Conservation (phyloP, 2,329 filamentous ascomycete genomes). For the Paecilomyces fulvus region DNA sequence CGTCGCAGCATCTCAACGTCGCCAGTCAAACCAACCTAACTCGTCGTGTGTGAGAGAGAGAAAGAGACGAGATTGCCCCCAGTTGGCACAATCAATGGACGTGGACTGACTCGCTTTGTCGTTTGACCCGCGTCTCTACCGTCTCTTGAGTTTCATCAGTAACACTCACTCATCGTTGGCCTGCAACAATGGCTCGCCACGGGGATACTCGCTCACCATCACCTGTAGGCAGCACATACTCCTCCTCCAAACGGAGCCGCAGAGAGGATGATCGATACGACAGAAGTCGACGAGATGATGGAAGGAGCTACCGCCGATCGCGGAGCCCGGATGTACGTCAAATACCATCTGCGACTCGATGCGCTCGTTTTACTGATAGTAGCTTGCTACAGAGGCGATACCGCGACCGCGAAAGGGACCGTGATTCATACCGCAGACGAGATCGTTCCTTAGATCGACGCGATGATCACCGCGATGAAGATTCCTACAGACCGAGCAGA, state of each 20-base stretch:
- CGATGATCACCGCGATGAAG: constrained; percentile 47
- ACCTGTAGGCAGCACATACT: constrained; percentile 78
- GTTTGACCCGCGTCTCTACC: constrained; percentile 9
- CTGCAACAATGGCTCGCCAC: constrained; percentile 51
- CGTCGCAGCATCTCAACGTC: not conserved
- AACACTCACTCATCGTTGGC: constrained; percentile 45
- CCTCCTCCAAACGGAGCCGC: constrained; percentile 57
- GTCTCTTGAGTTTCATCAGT: constrained; percentile 26
- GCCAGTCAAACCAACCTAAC: not conserved
- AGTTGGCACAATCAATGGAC: constrained; percentile 11
- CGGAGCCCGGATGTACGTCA: constrained; percentile 41
- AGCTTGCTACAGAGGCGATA: constrained; percentile 51
- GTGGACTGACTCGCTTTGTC: constrained; percentile 14
- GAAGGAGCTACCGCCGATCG: constrained; percentile 37
- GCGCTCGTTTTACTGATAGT: not conserved
- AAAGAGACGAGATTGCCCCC: not conserved
- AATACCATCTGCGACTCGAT: not conserved
- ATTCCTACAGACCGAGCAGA: constrained; percentile 52
- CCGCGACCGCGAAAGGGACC: constrained; percentile 45
- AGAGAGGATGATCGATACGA: constrained; percentile 48
- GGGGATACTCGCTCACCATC: constrained; percentile 76
- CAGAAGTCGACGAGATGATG: constrained; percentile 44
- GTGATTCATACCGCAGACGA: constrained; percentile 54
- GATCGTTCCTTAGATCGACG: constrained; percentile 57
- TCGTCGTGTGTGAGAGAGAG: not conserved